Percentiles rank a stretch among this genome's conserved stretches.
Evolutionary conservation across 2,329 filamentous ascomycete genomes (phyloP).

Genomic region (Penicillium sp.): DNA sequence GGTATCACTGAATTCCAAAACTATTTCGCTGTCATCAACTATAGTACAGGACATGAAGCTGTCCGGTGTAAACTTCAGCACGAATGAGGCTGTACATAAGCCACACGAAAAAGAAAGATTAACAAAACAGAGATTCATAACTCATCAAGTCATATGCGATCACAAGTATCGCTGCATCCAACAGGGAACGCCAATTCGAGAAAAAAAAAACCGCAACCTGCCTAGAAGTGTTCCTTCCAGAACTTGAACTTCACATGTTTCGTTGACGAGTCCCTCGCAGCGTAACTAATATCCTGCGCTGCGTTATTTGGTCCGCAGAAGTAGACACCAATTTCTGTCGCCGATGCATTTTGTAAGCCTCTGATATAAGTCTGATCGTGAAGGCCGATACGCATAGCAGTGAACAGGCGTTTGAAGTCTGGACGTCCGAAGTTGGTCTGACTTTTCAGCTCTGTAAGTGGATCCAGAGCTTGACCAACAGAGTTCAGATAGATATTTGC

Average conservation of each 20-base stretch:
- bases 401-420: constrained; percentile 78
- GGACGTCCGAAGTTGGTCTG: constrained; percentile 94
- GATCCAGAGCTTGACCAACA: constrained; percentile 82
- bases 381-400: constrained; percentile 84
- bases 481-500: constrained; percentile 97
- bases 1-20: not conserved
- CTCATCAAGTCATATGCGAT: constrained; percentile 20
- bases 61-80: constrained; percentile 6
- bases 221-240: constrained; percentile 86
- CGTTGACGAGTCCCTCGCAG: constrained; percentile 69
- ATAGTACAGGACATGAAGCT: constrained; percentile 19
- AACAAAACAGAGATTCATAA: constrained; percentile 21
- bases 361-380: constrained; percentile 79
- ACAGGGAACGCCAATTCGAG: too few species aligned
- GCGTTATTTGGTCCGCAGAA: constrained; percentile 85
- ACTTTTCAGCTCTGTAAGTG: constrained; percentile 83
- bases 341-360: constrained; percentile 71
- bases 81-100: not conserved
- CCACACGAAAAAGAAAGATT: constrained; percentile 3
- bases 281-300: constrained; percentile 80
- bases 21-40: constrained; percentile 3
- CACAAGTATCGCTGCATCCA: not conserved
- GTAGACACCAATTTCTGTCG: constrained; percentile 91
- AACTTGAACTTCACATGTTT: constrained; percentile 90
- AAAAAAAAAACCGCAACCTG: too few species aligned